Evolutionary conservation across 2,329 filamentous ascomycete genomes (phyloP).

Genomic region (Aureobasidium lini): DNA sequence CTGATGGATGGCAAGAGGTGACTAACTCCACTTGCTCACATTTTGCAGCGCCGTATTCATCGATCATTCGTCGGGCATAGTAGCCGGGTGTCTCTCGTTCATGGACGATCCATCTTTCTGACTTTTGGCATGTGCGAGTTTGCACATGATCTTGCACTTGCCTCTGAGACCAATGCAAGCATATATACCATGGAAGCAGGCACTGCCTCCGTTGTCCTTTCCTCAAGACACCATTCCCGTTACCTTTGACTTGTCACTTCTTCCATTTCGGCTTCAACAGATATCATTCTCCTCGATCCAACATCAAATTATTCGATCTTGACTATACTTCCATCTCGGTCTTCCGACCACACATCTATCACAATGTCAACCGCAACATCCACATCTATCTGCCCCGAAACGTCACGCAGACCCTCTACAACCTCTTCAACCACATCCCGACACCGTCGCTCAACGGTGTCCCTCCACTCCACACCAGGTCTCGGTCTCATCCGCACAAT

Average conservation of each 20-base stretch:
- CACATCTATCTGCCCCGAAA: not conserved
- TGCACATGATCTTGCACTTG: not conserved
- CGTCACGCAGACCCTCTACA: not conserved
- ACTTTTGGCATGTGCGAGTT: not conserved
- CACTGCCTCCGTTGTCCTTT: not conserved
- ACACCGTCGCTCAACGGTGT: not conserved
- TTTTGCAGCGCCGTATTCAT: not conserved
- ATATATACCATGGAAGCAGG: not conserved
- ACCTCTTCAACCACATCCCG: not conserved
- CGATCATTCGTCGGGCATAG: not conserved
- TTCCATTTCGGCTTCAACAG: not conserved
- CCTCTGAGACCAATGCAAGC: not conserved
- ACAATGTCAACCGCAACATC: not conserved
- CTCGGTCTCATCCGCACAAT: constrained; percentile 3
- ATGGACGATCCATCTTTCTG: not conserved
- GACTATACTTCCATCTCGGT: not conserved
- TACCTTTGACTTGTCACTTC: not conserved
- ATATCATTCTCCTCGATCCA: not conserved
- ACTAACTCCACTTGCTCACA: not conserved
- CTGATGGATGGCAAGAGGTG: not conserved
- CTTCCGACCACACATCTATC: not conserved
- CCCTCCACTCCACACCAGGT: not conserved
- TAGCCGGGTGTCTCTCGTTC: not conserved
- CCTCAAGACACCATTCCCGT: too few species aligned
- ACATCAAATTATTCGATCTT: too few species aligned